Evolutionary conservation across 768 basidiomycete species (phyloP).

Genomic region (Suillus sp.): DNA sequence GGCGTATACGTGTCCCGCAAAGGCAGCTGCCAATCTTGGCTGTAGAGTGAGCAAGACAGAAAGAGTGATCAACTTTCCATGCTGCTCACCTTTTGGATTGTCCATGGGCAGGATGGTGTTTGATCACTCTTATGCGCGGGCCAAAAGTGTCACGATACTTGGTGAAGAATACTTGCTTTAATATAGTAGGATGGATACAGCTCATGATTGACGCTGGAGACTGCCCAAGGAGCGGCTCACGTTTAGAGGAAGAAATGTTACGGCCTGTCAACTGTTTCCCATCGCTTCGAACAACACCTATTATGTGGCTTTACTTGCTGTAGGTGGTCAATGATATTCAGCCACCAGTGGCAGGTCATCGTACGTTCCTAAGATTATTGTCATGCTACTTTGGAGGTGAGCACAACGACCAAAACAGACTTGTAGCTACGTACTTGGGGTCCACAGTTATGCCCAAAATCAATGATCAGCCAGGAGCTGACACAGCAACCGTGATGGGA

Average conservation of each 20-base stretch:
- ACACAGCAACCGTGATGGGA: background rate
- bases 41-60: background rate
- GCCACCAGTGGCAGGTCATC: background rate
- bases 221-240: background rate
- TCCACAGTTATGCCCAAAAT: background rate
- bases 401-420: background rate
- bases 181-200: background rate
- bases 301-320: background rate
- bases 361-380: background rate
- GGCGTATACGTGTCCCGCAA: background rate
- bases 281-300: background rate
- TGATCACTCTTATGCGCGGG: background rate
- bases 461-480: no score
- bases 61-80: background rate
- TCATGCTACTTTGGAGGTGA: background rate
- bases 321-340: no score
- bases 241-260: background rate
- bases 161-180: background rate
- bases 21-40: background rate
- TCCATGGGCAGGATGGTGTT: background rate
- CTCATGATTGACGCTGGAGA: background rate
- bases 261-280: background rate
- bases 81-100: background rate
- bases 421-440: background rate
- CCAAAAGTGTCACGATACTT: background rate